Conservation (phyloP, 495 filamentous ascomycete species). For the Cetradonia linearis region DNA sequence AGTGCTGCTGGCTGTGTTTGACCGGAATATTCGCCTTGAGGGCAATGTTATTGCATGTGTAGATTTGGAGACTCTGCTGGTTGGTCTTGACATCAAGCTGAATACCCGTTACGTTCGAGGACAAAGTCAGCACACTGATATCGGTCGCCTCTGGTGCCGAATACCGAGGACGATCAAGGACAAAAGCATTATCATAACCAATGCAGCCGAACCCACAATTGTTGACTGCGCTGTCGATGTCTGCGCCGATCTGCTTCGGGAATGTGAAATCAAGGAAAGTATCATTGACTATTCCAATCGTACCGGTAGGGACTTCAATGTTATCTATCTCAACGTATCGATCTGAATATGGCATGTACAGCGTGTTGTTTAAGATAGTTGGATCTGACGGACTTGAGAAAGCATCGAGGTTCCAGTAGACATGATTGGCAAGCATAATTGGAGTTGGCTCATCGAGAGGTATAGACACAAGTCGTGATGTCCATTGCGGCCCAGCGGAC, state of each 20-base stretch:
- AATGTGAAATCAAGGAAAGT: slow-evolving; percentile 64
- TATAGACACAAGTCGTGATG: slow-evolving; percentile 46
- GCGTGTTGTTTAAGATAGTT: slow-evolving; percentile 57
- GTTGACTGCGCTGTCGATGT: slow-evolving; percentile 48
- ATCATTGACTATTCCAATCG: slow-evolving; percentile 53
- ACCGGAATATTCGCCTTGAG: slow-evolving; percentile 55
- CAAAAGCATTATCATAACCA: slow-evolving; percentile 67
- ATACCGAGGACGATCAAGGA: slow-evolving; percentile 55
- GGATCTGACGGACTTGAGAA: slow-evolving; percentile 54
- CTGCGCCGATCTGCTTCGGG: slow-evolving; percentile 65
- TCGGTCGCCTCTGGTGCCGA: slow-evolving; percentile 49
- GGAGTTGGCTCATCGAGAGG: slow-evolving; percentile 69
- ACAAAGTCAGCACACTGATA: slow-evolving; percentile 50
- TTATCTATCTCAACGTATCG: slow-evolving; percentile 63
- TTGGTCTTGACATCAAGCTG: slow-evolving; percentile 62
- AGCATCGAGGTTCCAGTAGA: slow-evolving; percentile 85
- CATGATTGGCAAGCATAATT: slow-evolving; percentile 73
- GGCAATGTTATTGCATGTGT: slow-evolving; percentile 49
- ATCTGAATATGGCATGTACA: slow-evolving; percentile 61
- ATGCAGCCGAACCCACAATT: slow-evolving; percentile 65
- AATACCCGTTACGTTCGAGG: slow-evolving; percentile 54
- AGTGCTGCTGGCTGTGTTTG: slow-evolving; percentile 44
- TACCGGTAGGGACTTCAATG: slow-evolving; percentile 69
- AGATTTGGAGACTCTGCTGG: slow-evolving; percentile 70
- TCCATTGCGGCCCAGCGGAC: slow-evolving; percentile 39